Evolutionary conservation across 495 filamentous ascomycete genomes (phyloP).

Genomic region (Immersiella caudata): DNA sequence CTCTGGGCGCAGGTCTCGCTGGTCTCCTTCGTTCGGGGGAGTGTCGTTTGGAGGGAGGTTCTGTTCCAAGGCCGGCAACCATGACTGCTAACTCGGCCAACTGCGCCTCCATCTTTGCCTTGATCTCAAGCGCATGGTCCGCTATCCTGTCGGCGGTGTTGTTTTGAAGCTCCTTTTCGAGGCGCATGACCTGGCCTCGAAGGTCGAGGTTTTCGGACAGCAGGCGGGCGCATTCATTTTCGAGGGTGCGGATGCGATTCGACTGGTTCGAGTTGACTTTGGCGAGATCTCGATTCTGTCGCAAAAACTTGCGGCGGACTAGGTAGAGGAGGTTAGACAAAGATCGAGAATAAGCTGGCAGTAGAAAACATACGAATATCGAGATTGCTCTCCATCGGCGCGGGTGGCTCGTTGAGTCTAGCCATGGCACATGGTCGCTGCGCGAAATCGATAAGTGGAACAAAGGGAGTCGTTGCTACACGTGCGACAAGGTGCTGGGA

Average conservation of each 20-base stretch:
- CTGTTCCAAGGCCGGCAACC: constrained; percentile 62
- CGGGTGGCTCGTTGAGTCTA: constrained; percentile 80
- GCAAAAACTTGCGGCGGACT: constrained; percentile 86
- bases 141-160: constrained; percentile 50
- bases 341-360: background rate
- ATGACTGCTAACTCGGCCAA: constrained; percentile 66
- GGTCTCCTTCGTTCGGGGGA: constrained; percentile 39
- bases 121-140: constrained; percentile 68
- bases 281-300: constrained; percentile 94
- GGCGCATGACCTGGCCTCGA: constrained; percentile 72
- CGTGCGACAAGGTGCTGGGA: background rate
- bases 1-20: constrained; percentile 35
- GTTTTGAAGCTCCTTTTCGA: constrained; percentile 66
- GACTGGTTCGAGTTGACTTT: constrained; percentile 89
- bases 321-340: constrained; percentile 22
- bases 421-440: constrained; percentile 65
- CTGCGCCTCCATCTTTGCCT: constrained; percentile 69
- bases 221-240: constrained; percentile 80
- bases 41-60: constrained; percentile 45
- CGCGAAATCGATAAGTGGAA: background rate
- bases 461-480: background rate
- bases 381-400: constrained; percentile 66
- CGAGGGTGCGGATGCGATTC: constrained; percentile 81
- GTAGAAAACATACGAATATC: constrained; percentile 70
- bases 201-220: constrained; percentile 87